phyloP scores from a whole-genome alignment of 805 yeast species.

The Blastobotrys chiropterorum region DNA sequence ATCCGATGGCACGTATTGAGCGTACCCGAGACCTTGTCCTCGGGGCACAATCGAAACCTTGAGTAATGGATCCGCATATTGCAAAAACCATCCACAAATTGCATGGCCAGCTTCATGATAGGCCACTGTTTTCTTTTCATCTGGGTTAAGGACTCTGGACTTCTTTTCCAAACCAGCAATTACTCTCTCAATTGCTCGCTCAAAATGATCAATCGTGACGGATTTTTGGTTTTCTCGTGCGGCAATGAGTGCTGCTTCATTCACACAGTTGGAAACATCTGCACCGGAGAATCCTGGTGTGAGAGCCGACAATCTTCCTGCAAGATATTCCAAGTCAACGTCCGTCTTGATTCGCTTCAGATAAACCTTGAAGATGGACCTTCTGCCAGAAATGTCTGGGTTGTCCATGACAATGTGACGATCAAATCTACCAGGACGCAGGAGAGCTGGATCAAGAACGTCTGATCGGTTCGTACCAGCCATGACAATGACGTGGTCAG shows the following conservation, averaged over 20 bases:
- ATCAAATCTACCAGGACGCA: constrained; percentile 97
- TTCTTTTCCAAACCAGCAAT: constrained; percentile 94
- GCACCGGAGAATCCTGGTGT: constrained; percentile 99
- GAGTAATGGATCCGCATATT: constrained; percentile 85
- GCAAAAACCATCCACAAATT: constrained; percentile 92
- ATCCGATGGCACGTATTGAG: constrained; percentile 94
- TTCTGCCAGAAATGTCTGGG: constrained; percentile 93
- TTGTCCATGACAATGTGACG: constrained; percentile 86
- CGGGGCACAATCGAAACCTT: constrained; percentile 96
- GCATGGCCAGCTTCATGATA: constrained; percentile 99
- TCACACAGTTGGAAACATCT: constrained; percentile 93
- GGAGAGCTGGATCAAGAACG: constrained; percentile 82
- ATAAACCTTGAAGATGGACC: constrained; percentile 86
- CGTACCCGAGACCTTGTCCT: constrained; percentile 95
- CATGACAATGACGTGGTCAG: constrained; percentile 91
- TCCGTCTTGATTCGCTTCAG: constrained; percentile 62
- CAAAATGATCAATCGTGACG: constrained; percentile 78
- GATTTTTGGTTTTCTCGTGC: constrained; percentile 73
- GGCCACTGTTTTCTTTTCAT: constrained; percentile 86
- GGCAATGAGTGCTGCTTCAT: constrained; percentile 95
- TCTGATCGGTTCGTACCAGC: constrained; percentile 98
- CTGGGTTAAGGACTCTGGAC: constrained; percentile 72
- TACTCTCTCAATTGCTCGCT: constrained; percentile 94
- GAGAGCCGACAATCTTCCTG: constrained; percentile 87
- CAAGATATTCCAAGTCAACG: constrained; percentile 47